Conservation (phyloP, 148 eudicot species). For the Tetragonia tetragonoides region DNA sequence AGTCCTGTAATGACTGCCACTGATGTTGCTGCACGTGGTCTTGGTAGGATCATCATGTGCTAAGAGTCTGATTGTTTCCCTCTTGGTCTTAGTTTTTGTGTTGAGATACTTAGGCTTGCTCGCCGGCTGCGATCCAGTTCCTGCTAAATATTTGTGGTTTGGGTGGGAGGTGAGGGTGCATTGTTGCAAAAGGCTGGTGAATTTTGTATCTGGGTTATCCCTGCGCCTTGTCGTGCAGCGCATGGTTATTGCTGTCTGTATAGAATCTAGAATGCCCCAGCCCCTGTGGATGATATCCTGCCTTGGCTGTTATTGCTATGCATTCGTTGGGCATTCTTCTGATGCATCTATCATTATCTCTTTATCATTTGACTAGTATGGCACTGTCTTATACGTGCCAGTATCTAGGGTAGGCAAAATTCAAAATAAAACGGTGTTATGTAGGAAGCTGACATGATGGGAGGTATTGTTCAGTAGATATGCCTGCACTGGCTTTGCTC, state of each 20-base stretch:
- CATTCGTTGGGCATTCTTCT: slow-evolving; percentile 9
- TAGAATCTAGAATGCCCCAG: not conserved
- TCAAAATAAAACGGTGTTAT: slow-evolving; percentile 6
- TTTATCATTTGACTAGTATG: not conserved
- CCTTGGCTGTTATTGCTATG: slow-evolving; percentile 11
- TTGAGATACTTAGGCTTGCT: slow-evolving; percentile 42
- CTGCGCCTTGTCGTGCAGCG: slow-evolving; percentile 20
- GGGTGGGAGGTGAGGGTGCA: slow-evolving; percentile 50
- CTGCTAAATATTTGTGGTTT: slow-evolving; percentile 53
- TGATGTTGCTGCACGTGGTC: slow-evolving; percentile 99
- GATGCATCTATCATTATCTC: slow-evolving; percentile 17
- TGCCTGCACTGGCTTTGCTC: slow-evolving; percentile 44
- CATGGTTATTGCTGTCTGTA: slow-evolving; percentile 1
- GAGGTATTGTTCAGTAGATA: slow-evolving; percentile 27
- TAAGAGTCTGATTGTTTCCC: slow-evolving; percentile 34
- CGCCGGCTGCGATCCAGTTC: slow-evolving; percentile 88
- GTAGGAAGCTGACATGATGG: slow-evolving; percentile 24
- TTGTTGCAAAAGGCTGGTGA: slow-evolving; percentile 18
- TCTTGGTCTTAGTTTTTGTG: slow-evolving; percentile 33
- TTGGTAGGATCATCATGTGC: slow-evolving; percentile 93
- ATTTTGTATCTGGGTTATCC: slow-evolving; percentile 19
- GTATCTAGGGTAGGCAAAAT: slow-evolving; percentile 8
- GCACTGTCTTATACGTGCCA: not conserved
- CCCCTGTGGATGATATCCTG: slow-evolving; percentile 1
- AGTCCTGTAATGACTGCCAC: slow-evolving; percentile 97